Base-by-base conservation (phyloP, 805 yeast genomes). In the Dipodascus geniculatus region DNA sequence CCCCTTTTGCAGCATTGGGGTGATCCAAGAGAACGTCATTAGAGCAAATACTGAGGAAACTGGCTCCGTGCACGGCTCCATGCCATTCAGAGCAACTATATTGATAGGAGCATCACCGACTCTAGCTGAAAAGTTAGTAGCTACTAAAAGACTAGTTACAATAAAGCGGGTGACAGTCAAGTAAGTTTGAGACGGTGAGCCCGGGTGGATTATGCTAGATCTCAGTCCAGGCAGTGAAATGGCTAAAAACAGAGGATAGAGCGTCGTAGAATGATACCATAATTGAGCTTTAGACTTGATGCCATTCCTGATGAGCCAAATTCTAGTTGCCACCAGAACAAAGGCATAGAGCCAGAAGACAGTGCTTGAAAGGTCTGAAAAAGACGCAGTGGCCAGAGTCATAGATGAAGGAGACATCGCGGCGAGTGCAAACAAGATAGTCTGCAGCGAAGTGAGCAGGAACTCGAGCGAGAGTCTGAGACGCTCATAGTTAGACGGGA, bases 11-110 rank as follows among this genome's bases (percentile, higher is more conserved):
- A 90, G 75, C 75, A 90, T 74, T 9, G 75, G 72, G 62, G 84
- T 80, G 48, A 88, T 70, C 95, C 96, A 93, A 22, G 82, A 71
- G 73, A 86, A 93, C 1, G 87, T 72, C 57, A 82, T 68, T 53
- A 82, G 76, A 3, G 79, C 66, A 56, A 85, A 75, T 50, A 93
- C 66, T 22, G 83, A 74, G 4, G 89, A 71, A 2, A 74, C 71
- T 28, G 82, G 79, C 68, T 91, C 98, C 0, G 86, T 83, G 1
- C 96, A 86, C 6, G 97, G 91, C 14, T 76, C 70, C 3, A 78
- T 78, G 24, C 48, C 54, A n/a, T 65, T 63, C 11, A 62, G 52
- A n/a, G 67, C 64, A 61, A 68, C 74, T 57, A 62, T 61, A 28
- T 57, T 66, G 49, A 80, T 82, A 14, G 87, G 82, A 56, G 76